Base-by-base conservation (phyloP, 495 filamentous ascomycete genomes). In the Margaritispora aquatica region DNA sequence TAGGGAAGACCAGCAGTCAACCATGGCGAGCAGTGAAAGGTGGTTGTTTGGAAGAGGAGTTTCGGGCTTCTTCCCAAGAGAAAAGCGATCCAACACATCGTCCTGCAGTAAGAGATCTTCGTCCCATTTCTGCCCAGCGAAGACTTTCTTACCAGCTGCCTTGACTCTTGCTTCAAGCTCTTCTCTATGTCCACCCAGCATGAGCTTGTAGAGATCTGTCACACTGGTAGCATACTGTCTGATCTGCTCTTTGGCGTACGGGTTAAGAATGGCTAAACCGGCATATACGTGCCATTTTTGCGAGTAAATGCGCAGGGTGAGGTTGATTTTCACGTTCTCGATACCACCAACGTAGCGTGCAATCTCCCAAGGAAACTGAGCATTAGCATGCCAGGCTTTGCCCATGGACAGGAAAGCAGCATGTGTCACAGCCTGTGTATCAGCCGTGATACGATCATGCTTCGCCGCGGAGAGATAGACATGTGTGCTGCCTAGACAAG, bases 221-320 rank as follows among this genome's bases (percentile, higher is more conserved):
- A 95, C 93, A 15, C 87, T 91, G 63, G 85, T 77, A 20, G 94
- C 93, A 71, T 97, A 98, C 75, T 97, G 92, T 55, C 85, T 78
- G 67, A 98, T 97, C 71, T 98, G 94, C 71, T 85, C 77, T 69
- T 90, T 89, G 1, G 94, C 94, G 22, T 88, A 84, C 3, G 92
- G 92, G 70, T 98, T 98, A 38, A 98, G 80, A 71, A 98, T 98
- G 5, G 95, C 94, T 7, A 98, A 85, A 2, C 94, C 94, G 29
- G 94, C 94, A 71, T 98, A 98, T 56, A 98, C 94, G 73, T 98
- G 94, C 94, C 94, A 98, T 72, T 97, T 97, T 71, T 96, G 95
- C 58, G 88, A 86, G 75, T 97, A 98, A 71, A 98, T 98, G 65
- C 94, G 90, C 60, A 98, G 74, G 38, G 90, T 97, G 60, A 97